phyloP scores from a whole-genome alignment of 2,329 filamentous ascomycete genomes.

The Monosporascus sp. region DNA sequence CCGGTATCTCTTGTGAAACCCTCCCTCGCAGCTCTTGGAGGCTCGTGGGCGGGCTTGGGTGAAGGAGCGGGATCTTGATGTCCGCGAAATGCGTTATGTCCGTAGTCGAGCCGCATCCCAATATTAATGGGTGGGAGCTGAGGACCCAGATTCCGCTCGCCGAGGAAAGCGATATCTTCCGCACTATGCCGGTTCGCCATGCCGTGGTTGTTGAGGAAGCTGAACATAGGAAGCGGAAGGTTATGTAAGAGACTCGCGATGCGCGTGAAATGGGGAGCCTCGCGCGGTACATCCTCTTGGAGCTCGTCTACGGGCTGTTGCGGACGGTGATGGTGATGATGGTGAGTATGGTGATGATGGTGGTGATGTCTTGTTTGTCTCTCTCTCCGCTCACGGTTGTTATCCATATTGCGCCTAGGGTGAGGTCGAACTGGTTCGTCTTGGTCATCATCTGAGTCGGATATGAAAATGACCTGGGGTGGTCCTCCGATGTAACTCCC shows the following conservation, averaged over 20 bases:
- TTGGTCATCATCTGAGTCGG: slow-evolving; percentile 24
- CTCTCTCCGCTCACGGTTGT: not conserved
- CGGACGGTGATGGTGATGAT: not conserved
- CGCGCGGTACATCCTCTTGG: not conserved
- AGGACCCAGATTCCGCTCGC: slow-evolving; percentile 13
- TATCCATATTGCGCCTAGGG: slow-evolving; percentile 2
- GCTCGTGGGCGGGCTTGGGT: slow-evolving; percentile 52
- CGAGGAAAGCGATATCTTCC: slow-evolving; percentile 22
- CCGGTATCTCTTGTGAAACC: slow-evolving; percentile 77
- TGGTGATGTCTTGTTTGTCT: slow-evolving; percentile 1
- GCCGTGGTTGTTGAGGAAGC: slow-evolving; percentile 3
- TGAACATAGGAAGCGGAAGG: slow-evolving; percentile 16
- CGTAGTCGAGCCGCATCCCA: slow-evolving; percentile 22
- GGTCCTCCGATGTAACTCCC: slow-evolving; percentile 18
- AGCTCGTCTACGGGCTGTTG: not conserved
- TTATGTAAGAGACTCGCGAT: slow-evolving; percentile 10
- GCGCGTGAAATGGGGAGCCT: slow-evolving; percentile 4
- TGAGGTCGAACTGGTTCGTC: slow-evolving; percentile 2
- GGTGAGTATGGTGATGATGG: not conserved
- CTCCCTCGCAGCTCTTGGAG: slow-evolving; percentile 59
- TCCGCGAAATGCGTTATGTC: slow-evolving; percentile 14
- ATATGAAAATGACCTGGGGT: slow-evolving; percentile 21
- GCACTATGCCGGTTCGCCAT: slow-evolving; percentile 11
- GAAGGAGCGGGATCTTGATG: slow-evolving; percentile 5
- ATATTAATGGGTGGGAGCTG: slow-evolving; percentile 3